Evolutionary conservation across 352 stramenopile genomes (phyloP), one percentile per base, ranked within the genome.

Genomic region (Globisporangium uncinulatum): DNA sequence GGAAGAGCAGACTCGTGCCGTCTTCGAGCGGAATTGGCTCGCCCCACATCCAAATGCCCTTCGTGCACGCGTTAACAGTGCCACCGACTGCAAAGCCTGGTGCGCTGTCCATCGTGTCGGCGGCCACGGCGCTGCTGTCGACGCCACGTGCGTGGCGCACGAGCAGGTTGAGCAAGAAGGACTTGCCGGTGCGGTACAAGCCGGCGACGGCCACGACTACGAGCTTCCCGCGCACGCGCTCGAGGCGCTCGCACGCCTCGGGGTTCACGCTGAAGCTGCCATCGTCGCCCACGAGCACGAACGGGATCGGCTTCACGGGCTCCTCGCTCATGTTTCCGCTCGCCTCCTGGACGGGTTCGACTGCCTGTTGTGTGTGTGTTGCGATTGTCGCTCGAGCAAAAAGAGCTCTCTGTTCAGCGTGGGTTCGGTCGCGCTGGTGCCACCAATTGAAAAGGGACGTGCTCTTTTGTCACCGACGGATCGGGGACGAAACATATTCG

Each of bases 1-100:
- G 63, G 65, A 97, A 94, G 21, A 97, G 45, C 24, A 88, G 65
- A 54, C 65, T 89, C 15, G 83, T 92, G 59, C 74, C 78, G 44
- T 88, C 66, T 42, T 89, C 71, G 42, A 92, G 58, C 39, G 79
- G 69, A 49, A 94, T 79, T 32, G 86, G 86, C 32, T 83, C 59
- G 31, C 86, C 83, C 87, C 89, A 96, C 69, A 97, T 91, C 87
- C 89, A 97, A 57, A 97, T 96, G 52, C 89, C 89, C 57, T 96
- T 94, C 13, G 89, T 97, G 58, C 89, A 96, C 2, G 86, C 87
- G 45, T 96, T 94, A 0, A 95, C 78, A 0, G 87, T 96, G 19
- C 61, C 82, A 15, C 87, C 89, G 14, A 97, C 87, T 0, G 74
- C 69, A 58, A 97, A 97, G 15, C 85, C 87, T 4, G 49, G 49